Percentiles rank a stretch among this genome's conserved stretches.
Conservation (phyloP, 1,139 yeast genomes). For the Zygoascus sp. region DNA sequence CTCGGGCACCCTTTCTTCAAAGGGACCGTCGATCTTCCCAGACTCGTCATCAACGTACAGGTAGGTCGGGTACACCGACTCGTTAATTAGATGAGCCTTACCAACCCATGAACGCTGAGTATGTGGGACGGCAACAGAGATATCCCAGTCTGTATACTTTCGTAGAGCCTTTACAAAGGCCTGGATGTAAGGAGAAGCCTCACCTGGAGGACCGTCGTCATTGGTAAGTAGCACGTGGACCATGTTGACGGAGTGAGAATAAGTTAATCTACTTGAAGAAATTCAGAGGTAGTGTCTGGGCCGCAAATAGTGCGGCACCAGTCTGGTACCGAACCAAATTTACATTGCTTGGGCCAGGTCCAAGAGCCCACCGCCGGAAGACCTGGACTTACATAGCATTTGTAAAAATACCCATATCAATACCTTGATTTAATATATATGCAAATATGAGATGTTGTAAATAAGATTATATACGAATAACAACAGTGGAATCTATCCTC, state of each 20-base stretch:
- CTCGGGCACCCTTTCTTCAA: constrained; percentile 35
- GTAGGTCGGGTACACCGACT: constrained; percentile 62
- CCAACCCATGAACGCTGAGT: constrained; percentile 85
- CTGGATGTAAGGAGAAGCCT: constrained; percentile 82
- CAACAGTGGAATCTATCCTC: not conserved
- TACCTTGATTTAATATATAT: not conserved
- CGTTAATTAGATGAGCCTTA: constrained; percentile 92
- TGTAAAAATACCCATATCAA: no score
- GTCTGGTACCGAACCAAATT: no score
- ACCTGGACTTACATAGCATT: no score
- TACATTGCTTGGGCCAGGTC: no score
- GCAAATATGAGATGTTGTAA: no score
- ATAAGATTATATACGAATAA: no score
- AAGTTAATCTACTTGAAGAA: no score
- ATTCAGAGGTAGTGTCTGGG: not conserved
- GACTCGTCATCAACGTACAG: constrained; percentile 34
- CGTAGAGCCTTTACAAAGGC: constrained; percentile 69
- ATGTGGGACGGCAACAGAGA: constrained; percentile 75
- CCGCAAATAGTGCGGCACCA: not conserved
- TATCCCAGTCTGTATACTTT: constrained; percentile 69
- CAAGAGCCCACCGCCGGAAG: no score
- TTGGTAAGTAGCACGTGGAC: constrained; percentile 52
- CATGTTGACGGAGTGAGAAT: not conserved
- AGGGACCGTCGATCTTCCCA: constrained; percentile 69
- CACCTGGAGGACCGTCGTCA: constrained; percentile 94